These are phyloP conservation scores for Cicer cuneatum DNA, from an alignment of 306 rosid genomes.

Conservation along the genomic window DNA sequence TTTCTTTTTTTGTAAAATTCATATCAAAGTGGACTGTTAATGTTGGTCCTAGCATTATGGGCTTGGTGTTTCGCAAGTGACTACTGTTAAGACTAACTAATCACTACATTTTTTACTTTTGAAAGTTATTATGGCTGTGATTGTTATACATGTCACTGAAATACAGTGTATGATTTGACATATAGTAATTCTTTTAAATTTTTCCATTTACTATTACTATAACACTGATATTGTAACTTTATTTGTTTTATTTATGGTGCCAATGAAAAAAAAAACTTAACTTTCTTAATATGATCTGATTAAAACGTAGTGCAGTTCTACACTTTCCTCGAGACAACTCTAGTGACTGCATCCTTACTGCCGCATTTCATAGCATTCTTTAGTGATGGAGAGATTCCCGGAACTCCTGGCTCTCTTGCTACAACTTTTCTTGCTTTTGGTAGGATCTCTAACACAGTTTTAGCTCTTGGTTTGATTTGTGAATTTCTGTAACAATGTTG, in stretches of 20 bases:
- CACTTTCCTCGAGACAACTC: slow-evolving; percentile 94
- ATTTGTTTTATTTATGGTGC: slow-evolving; percentile 33
- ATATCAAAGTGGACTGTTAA: neutral
- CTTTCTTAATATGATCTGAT: slow-evolving; percentile 34
- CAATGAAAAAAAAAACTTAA: slow-evolving; percentile 14
- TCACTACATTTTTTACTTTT: neutral
- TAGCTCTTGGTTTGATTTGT: slow-evolving; percentile 31
- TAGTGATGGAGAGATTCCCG: slow-evolving; percentile 94
- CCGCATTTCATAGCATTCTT: slow-evolving; percentile 92
- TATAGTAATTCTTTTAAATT: slow-evolving; percentile 15
- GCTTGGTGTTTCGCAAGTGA: neutral
- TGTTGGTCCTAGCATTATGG: slow-evolving; percentile 5
- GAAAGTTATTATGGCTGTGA: neutral
- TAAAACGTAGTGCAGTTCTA: slow-evolving; percentile 75
- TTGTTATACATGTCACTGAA: neutral
- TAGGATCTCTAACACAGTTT: slow-evolving; percentile 47
- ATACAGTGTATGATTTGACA: slow-evolving; percentile 12
- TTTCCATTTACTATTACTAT: slow-evolving; percentile 14
- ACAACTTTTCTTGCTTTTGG: slow-evolving; percentile 98
- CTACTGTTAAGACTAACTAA: slow-evolving; percentile 4
- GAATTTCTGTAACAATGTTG: slow-evolving; percentile 43
- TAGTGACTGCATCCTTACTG: slow-evolving; percentile 82
- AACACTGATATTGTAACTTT: slow-evolving; percentile 16
- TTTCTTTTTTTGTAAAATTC: neutral
- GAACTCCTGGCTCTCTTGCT: slow-evolving; percentile 94